These are phyloP conservation scores for Colletotrichum scovillei DNA, from an alignment of 2,329 filamentous ascomycete species.

Conservation along the genomic window DNA sequence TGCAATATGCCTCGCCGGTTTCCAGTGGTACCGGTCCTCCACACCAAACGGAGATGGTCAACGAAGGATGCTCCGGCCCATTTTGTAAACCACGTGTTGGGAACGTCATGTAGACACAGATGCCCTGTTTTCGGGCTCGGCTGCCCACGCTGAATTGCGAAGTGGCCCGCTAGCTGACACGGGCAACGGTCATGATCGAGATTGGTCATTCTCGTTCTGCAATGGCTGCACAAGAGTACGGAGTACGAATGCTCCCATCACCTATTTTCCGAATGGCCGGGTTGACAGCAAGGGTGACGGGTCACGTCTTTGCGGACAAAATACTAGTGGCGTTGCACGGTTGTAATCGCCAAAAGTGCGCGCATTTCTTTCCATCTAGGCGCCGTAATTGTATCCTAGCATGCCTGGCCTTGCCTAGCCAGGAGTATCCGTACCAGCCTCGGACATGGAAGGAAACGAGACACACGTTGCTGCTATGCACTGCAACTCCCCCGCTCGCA, in stretches of 20 bases:
- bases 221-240: neutral
- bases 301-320: conserved; percentile 7
- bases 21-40: conserved; percentile 11
- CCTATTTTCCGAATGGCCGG: conserved; percentile 17
- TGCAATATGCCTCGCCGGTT: conserved; percentile 14
- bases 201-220: conserved; percentile 2
- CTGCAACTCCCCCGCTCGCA: neutral
- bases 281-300: conserved; percentile 17
- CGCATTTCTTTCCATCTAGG: neutral
- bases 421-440: neutral
- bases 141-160: neutral
- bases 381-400: neutral
- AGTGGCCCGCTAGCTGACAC: conserved; percentile 1
- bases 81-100: conserved; percentile 20
- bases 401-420: neutral
- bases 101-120: conserved; percentile 20
- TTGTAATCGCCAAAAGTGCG: conserved; percentile 24
- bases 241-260: neutral
- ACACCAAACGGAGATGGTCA: neutral
- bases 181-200: conserved; percentile 20
- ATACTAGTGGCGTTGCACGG: conserved; percentile 29
- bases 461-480: neutral
- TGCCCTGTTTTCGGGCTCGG: conserved; percentile 2
- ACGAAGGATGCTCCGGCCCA: neutral
- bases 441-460: conserved; percentile 7